Base-by-base conservation (phyloP, 2,329 filamentous ascomycete species). In the Aspergillus fischeri region DNA sequence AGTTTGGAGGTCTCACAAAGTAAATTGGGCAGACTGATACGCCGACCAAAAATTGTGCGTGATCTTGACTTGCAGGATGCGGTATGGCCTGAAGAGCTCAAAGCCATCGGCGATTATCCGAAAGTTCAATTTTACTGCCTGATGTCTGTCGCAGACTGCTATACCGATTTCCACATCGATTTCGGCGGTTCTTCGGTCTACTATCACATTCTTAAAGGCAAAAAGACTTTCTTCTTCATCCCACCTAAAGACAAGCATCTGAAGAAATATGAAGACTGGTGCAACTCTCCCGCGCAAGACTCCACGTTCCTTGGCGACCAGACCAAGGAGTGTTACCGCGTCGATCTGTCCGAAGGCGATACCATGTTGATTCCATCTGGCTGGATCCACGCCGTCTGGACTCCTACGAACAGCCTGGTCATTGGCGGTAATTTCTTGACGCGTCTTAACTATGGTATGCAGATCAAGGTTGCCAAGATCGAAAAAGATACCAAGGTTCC, bases 331-430 rank as follows among this genome's bases (percentile, higher is more conserved):
- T 88, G 85, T 69, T 87, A 85, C 65, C 78, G 86, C 50, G 84
- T 88, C 47, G 85, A 88, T 67, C 77, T 89, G 4, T 81, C 79
- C 51, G 83, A 84, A 60, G 86, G 86, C 35, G 86, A 89, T 66
- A 89, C 86, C 3, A 88, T 88, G 82, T 75, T 89, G 47, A 89
- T 89, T 60, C 86, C 86, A 4, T 87, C 86, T 35, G 86, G 86
- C 21, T 89, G 86, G 86, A 89, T 89, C 53, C 86, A 89, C 66
- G 86, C 86, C 25, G 86, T 89, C 7, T 88, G 86, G 84, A 89
- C 86, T 9, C 86, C 86, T 0, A 82, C 85, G 63, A 85, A 88
- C 65, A 88, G 86, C 64, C 73, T 89, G 51, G 86, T 89, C 28
- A 87, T 89, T 59, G 86, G 86, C n/a, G 86, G 86, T 52, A 89